Evolutionary conservation across 352 stramenopile genomes (phyloP).

Genomic region (Phytophthora quininea): DNA sequence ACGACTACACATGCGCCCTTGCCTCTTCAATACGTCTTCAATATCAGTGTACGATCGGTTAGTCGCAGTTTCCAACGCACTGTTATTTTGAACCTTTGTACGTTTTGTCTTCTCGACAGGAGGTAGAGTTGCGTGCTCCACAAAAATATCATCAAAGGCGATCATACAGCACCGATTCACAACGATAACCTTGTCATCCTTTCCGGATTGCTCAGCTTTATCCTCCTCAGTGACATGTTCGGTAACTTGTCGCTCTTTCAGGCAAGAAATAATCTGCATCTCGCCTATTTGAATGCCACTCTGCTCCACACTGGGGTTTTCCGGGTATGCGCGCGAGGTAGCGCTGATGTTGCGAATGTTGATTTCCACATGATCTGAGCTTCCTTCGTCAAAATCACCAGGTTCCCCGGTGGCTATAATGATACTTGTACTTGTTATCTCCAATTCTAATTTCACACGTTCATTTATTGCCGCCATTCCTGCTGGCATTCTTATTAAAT

Average conservation of each 20-base stretch:
- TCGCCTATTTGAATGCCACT: conserved; percentile 44
- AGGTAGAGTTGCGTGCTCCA: conserved; percentile 57
- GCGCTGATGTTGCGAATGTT: conserved; percentile 49
- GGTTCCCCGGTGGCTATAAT: conserved; percentile 54
- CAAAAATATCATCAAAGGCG: conserved; percentile 37
- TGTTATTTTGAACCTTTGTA: conserved; percentile 18
- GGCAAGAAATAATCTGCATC: conserved; percentile 41
- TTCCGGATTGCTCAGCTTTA: conserved; percentile 3
- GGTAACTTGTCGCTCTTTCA: conserved; percentile 2
- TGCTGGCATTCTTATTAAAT: conserved; percentile 50
- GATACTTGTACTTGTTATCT: conserved; percentile 44
- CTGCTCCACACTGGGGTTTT: conserved; percentile 54
- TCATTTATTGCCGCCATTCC: conserved; percentile 35
- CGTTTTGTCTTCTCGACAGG: conserved; percentile 28
- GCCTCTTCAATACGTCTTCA: conserved; percentile 52
- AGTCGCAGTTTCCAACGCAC: not conserved
- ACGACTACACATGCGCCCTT: conserved; percentile 58
- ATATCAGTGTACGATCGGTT: conserved; percentile 39
- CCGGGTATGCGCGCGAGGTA: conserved; percentile 48
- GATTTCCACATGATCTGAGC: conserved; percentile 64
- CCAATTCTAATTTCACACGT: conserved; percentile 65
- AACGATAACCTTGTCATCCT: not conserved
- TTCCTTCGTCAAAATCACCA: conserved; percentile 40
- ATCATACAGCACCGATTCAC: conserved; percentile 17
- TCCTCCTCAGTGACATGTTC: not conserved